Conservation (phyloP, 75 land plant genomes). For the Cunninghamia lanceolata region DNA sequence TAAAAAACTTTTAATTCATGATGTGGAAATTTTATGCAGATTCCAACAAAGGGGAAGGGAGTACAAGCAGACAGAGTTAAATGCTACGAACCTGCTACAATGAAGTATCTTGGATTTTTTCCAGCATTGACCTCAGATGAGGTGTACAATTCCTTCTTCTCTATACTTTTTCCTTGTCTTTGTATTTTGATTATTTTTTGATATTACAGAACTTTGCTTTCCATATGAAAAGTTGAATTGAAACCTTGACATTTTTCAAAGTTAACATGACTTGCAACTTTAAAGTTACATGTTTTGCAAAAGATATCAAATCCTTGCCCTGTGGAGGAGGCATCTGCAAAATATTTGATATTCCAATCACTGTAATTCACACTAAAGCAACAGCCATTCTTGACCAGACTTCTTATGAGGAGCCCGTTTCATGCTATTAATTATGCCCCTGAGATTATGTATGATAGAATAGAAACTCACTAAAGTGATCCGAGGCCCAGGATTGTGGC, state of each 20-base stretch:
- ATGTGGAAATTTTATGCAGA: slow-evolving; percentile 30
- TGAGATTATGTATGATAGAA: neutral
- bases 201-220: neutral
- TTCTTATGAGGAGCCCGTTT: neutral
- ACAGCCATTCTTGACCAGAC: neutral
- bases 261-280: neutral
- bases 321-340: neutral
- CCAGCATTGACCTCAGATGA: slow-evolving; percentile 65
- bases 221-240: neutral
- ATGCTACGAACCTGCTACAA: slow-evolving; percentile 94
- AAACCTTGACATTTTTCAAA: neutral
- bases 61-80: slow-evolving; percentile 64
- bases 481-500: neutral
- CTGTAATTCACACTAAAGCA: neutral
- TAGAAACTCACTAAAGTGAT: neutral
- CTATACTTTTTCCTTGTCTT: neutral
- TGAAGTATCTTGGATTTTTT: slow-evolving; percentile 84
- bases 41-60: slow-evolving; percentile 58
- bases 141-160: slow-evolving; percentile 28
- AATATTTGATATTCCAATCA: neutral
- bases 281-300: neutral
- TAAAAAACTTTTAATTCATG: neutral
- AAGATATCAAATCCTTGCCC: neutral
- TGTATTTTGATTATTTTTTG: neutral
- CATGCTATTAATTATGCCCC: neutral